Evolutionary conservation across 352 stramenopile genomes (phyloP).

Genomic region (Globisporangium splendens): DNA sequence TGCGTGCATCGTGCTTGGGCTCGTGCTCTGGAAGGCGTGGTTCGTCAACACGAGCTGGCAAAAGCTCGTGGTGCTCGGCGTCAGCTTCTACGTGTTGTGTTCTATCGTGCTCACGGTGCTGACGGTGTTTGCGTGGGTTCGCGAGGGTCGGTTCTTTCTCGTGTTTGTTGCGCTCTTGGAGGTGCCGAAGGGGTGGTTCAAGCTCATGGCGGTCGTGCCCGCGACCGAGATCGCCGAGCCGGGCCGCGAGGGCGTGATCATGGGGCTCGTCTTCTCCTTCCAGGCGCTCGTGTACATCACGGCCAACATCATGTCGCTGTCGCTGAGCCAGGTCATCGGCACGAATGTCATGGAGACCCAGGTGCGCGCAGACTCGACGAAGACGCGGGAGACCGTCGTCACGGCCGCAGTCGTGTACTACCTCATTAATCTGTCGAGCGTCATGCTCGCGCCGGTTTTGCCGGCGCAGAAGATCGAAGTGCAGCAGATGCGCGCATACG

Average conservation of each 20-base stretch:
- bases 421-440: constrained; percentile 26
- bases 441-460: constrained; percentile 21
- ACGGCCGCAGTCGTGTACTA: constrained; percentile 17
- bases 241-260: constrained; percentile 47
- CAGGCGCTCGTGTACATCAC: constrained; percentile 32
- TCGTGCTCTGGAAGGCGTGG: constrained; percentile 38
- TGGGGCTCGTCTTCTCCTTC: constrained; percentile 47
- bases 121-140: constrained; percentile 30
- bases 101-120: constrained; percentile 29
- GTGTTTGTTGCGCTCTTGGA: constrained; percentile 23
- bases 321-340: constrained; percentile 24
- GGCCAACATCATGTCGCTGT: constrained; percentile 20
- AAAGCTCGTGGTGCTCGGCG: constrained; percentile 24
- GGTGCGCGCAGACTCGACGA: constrained; percentile 21
- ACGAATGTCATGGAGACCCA: constrained; percentile 17
- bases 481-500: constrained; percentile 36
- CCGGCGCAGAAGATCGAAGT: constrained; percentile 36
- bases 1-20: constrained; percentile 22
- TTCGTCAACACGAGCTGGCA: constrained; percentile 41
- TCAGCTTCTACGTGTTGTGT: constrained; percentile 23
- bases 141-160: constrained; percentile 41
- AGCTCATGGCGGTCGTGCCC: constrained; percentile 35
- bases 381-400: constrained; percentile 25
- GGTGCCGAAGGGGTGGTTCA: constrained; percentile 35
- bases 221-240: constrained; percentile 53